A percentile compares a stretch with the other conserved stretches of the same genome.
These are phyloP conservation scores for Urostyla sp. DNA, from an alignment of 73 alveolate species.

Conservation along the genomic window DNA sequence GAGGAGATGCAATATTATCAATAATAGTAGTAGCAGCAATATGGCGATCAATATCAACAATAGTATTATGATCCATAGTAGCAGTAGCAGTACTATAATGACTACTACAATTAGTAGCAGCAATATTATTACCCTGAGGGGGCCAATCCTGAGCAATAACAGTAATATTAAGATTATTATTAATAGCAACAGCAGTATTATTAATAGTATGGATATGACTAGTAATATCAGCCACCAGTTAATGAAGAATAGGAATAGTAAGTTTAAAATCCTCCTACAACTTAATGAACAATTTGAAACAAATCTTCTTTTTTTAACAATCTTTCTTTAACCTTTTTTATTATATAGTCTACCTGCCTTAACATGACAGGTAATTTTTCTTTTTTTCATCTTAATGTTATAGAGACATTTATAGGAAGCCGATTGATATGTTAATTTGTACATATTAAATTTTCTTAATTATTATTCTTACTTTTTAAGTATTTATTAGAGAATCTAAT, in stretches of 20 bases:
- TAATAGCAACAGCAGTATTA: slow-evolving; percentile 17
- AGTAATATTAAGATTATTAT: slow-evolving; percentile 9
- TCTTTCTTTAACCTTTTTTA: too few species aligned
- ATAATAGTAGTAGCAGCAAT: not conserved
- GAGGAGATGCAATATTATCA: not conserved
- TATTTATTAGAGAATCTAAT: too few species aligned
- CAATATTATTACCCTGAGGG: slow-evolving; percentile 8
- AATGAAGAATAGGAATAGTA: not conserved
- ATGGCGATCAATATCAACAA: not conserved
- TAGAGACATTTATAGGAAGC: too few species aligned
- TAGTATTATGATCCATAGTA: not conserved
- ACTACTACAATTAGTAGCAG: slow-evolving; percentile 11
- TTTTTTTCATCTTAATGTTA: too few species aligned
- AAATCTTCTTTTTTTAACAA: too few species aligned
- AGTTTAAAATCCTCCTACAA: too few species aligned
- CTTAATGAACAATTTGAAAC: too few species aligned
- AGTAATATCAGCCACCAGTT: not conserved
- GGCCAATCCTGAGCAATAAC: slow-evolving; percentile 5
- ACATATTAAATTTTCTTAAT: too few species aligned
- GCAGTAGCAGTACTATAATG: slow-evolving; percentile 6
- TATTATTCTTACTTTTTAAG: too few species aligned
- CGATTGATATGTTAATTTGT: too few species aligned
- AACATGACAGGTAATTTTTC: too few species aligned
- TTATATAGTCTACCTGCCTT: too few species aligned
- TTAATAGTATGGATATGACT: not conserved